Base-by-base conservation (phyloP, 2,329 filamentous ascomycete species). In the Cryphonectria carpinicola region DNA sequence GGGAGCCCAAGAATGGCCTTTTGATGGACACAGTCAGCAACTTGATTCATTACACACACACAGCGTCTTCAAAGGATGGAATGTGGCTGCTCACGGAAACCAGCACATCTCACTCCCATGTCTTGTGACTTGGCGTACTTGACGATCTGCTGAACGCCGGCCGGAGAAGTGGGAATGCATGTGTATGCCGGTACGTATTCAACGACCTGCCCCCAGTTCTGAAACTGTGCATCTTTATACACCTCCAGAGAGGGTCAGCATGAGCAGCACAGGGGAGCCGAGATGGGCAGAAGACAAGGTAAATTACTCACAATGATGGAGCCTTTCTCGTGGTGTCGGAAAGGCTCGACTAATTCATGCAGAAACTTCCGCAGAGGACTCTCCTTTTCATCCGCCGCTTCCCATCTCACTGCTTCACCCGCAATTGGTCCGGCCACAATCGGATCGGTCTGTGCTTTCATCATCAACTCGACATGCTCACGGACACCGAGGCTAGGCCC, bases 121-220 rank as follows among this genome's bases (percentile, higher is more conserved):
- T 77, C 75, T 37, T 80, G 75, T 4, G 68, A 65, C 43, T 78
- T 78, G 0, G 82, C 81, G 70, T 76, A 82, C 46, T 76, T 77
- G 49, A 84, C 79, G 43, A 84, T 76, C 43, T 81, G 81, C 49
- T 82, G 79, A 4, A 84, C 74, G 4, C 81, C 83, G 13, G 78
- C 75, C 6, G 82, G 77, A 0, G 81, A 83, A 19, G 76, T 80
- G 2, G 83, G 83, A 13, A 84, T 75, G 68, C 81, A 83, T 0
- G 82, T 84, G 65, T 77, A 80, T 22, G 74, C 76, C 0, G 83
- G 82, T 1, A 76, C 80, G 68, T 84, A 82, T 6, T 77, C 69
- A 6, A 83, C 78, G 1, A 77, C 81, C 28, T 76, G 75, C 1
- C 82, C 82, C 83, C 82, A 84, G 72, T 83, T 84, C 66, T 79